Conservation (phyloP, 371 early-diverging fungal species). For the Rhizomucor pusillus region DNA sequence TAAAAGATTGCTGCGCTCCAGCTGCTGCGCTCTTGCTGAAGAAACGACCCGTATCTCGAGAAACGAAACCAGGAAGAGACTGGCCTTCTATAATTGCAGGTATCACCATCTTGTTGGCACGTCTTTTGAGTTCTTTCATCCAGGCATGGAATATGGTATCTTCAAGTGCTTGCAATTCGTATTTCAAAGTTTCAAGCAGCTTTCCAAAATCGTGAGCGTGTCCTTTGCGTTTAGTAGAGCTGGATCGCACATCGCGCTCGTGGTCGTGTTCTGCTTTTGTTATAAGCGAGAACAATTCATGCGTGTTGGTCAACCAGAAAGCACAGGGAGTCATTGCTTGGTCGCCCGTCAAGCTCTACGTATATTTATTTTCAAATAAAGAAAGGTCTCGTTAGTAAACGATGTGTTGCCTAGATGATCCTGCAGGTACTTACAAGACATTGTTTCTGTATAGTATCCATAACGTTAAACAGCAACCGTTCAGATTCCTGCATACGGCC, state of each 20-base stretch:
- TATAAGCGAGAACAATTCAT: constrained; percentile 77
- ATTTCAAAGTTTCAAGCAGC: constrained; percentile 46
- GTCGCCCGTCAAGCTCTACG: constrained; percentile 41
- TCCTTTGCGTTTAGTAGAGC: constrained; percentile 15
- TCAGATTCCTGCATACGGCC: constrained; percentile 77
- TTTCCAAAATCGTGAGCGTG: constrained; percentile 45
- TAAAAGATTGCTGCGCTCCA: constrained; percentile 64
- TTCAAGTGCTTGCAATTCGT: constrained; percentile 56
- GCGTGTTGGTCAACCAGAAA: constrained; percentile 95
- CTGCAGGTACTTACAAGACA: constrained; percentile 48
- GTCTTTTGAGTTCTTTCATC: constrained; percentile 92
- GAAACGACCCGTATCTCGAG: constrained; percentile 82
- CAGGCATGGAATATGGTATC: constrained; percentile 70
- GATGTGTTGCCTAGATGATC: not conserved
- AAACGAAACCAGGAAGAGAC: constrained; percentile 82
- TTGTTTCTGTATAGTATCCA: constrained; percentile 80
- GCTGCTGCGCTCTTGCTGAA: constrained; percentile 69
- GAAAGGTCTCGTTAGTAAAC: not conserved
- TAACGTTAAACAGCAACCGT: constrained; percentile 77
- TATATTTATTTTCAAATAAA: not conserved
- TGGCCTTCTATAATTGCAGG: constrained; percentile 90
- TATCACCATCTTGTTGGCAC: constrained; percentile 84
- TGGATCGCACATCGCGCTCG: constrained; percentile 27
- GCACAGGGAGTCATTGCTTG: constrained; percentile 61
- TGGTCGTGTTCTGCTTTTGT: constrained; percentile 34